Evolutionary conservation across 148 eudicot genomes (phyloP), one percentile per base, ranked within the genome.

Genomic region (Silene uniflora): DNA sequence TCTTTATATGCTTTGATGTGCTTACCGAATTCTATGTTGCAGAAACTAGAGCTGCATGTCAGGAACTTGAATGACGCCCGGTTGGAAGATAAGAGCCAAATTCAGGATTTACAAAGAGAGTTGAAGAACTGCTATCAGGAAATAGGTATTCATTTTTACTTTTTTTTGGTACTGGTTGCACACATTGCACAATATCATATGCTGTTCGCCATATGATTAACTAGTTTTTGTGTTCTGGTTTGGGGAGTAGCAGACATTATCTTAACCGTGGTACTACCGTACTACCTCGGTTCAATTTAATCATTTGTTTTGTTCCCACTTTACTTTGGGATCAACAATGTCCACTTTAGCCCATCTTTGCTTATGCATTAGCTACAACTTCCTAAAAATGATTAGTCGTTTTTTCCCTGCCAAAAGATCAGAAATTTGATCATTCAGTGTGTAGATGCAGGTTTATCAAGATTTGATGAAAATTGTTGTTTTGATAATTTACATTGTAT

Each of bases 31-130:
- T 77, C 77, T 70, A 52, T 61, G 67, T 24, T 81, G 85, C 87
- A 92, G 97, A 86, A 77, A 69, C 68, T 92, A 71, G 92, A 88
- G 74, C 39, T 78, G 63, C 92, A 92, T 81, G 89, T 85, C 56
- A 85, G 87, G 80, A 82, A 80, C 80, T 73, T 92, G 78, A 83
- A 86, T 46, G 85, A 84, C 61, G 83, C 91, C 29, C 88, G 80
- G 14, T 22, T 78, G 32, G 87, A 85, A 73, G 97, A 92, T 74
- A 83, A 80, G 82, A 85, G 71, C 69, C 89, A 75, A 67, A 87
- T 87, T 55, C 87, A 81, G 76, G 84, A 81, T 77, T 75, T 88
- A 81, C 89, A 90, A 88, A 87, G 89, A 70, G 89, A 92, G 72
- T 79, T 88, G 77, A 81, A 80, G 47, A 87, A 85, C 72, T 87